phyloP scores from a whole-genome alignment of 176 grass and related monocot genomes.

The Puccinellia tenuiflora region DNA sequence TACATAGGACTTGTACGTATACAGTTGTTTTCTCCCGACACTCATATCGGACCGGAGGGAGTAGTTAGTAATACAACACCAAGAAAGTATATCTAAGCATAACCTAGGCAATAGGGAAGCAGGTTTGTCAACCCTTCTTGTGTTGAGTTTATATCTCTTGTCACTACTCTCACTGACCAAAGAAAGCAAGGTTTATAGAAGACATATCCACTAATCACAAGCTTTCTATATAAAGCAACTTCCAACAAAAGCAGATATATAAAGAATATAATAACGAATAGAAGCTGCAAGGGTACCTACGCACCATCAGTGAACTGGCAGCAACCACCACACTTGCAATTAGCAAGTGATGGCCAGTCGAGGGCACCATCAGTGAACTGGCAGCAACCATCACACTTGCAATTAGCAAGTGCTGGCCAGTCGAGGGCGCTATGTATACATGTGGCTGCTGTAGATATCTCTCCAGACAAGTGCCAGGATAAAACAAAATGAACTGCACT shows the following conservation, averaged over 20 bases:
- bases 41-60: no score
- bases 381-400: slow-evolving; percentile 65
- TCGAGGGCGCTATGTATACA: slow-evolving; percentile 43
- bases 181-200: neutral
- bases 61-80: neutral
- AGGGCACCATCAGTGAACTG: slow-evolving; percentile 83
- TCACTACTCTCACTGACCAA: neutral
- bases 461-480: slow-evolving; percentile 55
- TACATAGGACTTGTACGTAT: no score
- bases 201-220: no score
- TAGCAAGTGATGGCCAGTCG: no score
- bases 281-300: slow-evolving; percentile 30
- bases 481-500: slow-evolving; percentile 81
- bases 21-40: no score
- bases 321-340: no score
- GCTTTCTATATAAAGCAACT: neutral
- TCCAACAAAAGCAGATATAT: neutral
- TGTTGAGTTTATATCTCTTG: neutral
- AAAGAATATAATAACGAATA: slow-evolving; percentile 3
- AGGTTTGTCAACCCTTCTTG: neutral
- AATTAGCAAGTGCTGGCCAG: slow-evolving; percentile 61
- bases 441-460: slow-evolving; percentile 65
- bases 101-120: neutral
- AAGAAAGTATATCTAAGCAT: neutral
- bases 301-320: no score